Base-by-base conservation (phyloP, 148 eudicot species). In the Polygonum aviculare region DNA sequence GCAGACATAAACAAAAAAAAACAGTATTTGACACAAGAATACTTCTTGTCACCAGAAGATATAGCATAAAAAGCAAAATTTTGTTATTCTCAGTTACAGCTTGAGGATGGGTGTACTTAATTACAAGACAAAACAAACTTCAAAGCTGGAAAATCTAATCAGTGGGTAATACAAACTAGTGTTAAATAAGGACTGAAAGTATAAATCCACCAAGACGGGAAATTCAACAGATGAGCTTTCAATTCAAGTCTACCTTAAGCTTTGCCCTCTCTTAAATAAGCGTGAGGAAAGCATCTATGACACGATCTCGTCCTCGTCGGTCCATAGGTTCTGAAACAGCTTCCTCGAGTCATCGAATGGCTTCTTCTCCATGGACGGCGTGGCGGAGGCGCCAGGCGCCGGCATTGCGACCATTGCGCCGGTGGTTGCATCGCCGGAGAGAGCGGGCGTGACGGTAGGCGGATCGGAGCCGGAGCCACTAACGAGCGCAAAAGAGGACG, bases 181-280 rank as follows among this genome's bases (percentile, higher is more conserved):
- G 8, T 67, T 36, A 67, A 0, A 12, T 44, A 67, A 14, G 15
- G 21, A 36, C n/a, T 63, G 3, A 63, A 31, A 7, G 22, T 26
- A 59, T 21, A n/a, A 59, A 3, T 12, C 22, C 22, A 54, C n/a
- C 5, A 15, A 18, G 19, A 14, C 73, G 38, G 19, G 73, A 69
- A 69, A 12, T n/a, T 54, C 59, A 54, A 21, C 18, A 22, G 8
- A 18, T 18, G 59, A 18, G 60, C 60, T 54, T 26, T 4, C 21
- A 22, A 9, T 51, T 51, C 57, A 51, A n/a, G 39, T 35, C 41
- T 76, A 92, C 98, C 96, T 90, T 90, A 73, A 94, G 97, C 83
- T 94, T 94, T 41, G 98, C 97, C 79, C 93, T 87, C 83, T 94
- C 98, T 2, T 96, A 93, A 60, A 94, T 94, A 76, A 94, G 97